phyloP scores from a whole-genome alignment of 352 stramenopile species.

The Phytophthora niederhauseri region DNA sequence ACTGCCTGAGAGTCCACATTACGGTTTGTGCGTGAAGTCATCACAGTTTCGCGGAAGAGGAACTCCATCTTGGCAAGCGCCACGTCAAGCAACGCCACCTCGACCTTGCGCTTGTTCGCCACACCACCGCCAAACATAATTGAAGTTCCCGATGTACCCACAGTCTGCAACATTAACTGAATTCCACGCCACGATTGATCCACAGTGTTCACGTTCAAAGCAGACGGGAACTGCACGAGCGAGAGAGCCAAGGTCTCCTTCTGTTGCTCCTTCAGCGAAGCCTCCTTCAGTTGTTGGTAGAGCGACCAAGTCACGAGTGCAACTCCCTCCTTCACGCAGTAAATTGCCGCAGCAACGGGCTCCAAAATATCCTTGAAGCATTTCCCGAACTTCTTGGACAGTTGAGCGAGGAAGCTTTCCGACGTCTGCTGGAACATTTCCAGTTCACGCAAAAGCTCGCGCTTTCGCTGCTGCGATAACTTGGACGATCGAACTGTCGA shows the following conservation, averaged over 20 bases:
- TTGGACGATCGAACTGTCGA: constrained; percentile 36
- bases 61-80: constrained; percentile 74
- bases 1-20: constrained; percentile 29
- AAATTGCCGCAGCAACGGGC: constrained; percentile 76
- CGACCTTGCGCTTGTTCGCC: constrained; percentile 60
- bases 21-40: constrained; percentile 28
- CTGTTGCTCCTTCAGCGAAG: constrained; percentile 44
- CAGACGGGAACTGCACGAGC: constrained; percentile 76
- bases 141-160: constrained; percentile 47
- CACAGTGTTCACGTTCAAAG: constrained; percentile 29
- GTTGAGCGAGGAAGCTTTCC: constrained; percentile 73
- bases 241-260: constrained; percentile 60
- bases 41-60: constrained; percentile 58
- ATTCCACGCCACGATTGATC: constrained; percentile 83
- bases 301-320: constrained; percentile 72
- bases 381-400: constrained; percentile 70
- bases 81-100: constrained; percentile 77
- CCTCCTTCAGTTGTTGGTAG: constrained; percentile 58
- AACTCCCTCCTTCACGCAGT: constrained; percentile 88
- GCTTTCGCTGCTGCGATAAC: constrained; percentile 52
- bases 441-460: constrained; percentile 80
- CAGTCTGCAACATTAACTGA: constrained; percentile 58
- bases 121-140: constrained; percentile 50
- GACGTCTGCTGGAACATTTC: constrained; percentile 92
- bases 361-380: constrained; percentile 89